phyloP scores from a whole-genome alignment of 2,329 filamentous ascomycete genomes.

The Stachybotrys chartarum region DNA sequence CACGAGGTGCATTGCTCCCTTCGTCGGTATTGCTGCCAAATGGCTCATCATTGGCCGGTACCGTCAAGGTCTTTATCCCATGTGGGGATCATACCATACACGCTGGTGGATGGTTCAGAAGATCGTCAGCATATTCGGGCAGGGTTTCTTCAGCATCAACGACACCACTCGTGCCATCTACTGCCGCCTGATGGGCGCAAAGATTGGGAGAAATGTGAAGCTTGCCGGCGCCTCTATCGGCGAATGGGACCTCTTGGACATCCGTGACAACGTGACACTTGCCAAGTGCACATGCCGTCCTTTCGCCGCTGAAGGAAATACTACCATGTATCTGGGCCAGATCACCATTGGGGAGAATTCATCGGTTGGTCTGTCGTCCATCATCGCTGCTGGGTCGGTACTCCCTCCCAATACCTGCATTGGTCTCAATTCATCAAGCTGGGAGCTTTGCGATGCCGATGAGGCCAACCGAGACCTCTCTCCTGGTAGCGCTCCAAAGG shows the following conservation, averaged over 20 bases:
- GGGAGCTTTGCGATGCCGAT: conserved; percentile 41
- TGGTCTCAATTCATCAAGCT: conserved; percentile 50
- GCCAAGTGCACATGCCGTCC: conserved; percentile 41
- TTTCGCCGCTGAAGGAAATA: conserved; percentile 49
- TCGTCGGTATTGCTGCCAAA: conserved; percentile 42
- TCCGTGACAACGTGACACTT: conserved; percentile 40
- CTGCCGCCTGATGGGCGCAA: conserved; percentile 43
- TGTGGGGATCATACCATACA: conserved; percentile 53
- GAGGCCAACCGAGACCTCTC: conserved; percentile 40
- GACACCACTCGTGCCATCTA: conserved; percentile 35
- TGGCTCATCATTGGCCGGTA: conserved; percentile 49
- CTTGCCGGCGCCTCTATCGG: conserved; percentile 37
- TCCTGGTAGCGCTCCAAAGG: conserved; percentile 25
- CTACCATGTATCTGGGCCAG: conserved; percentile 47
- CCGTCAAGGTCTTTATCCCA: conserved; percentile 46
- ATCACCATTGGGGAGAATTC: conserved; percentile 42
- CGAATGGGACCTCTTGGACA: conserved; percentile 51
- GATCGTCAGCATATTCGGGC: conserved; percentile 39
- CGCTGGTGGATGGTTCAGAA: conserved; percentile 54
- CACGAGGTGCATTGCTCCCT: conserved; percentile 31
- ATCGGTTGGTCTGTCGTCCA: conserved; percentile 39
- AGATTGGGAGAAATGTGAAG: conserved; percentile 44
- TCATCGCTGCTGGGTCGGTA: conserved; percentile 41
- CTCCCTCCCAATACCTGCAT: conserved; percentile 44
- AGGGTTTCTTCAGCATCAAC: conserved; percentile 34